Percentiles rank a stretch among this genome's conserved stretches.
phyloP scores from a whole-genome alignment of 208 protist species.

The Lotmaria passim region DNA sequence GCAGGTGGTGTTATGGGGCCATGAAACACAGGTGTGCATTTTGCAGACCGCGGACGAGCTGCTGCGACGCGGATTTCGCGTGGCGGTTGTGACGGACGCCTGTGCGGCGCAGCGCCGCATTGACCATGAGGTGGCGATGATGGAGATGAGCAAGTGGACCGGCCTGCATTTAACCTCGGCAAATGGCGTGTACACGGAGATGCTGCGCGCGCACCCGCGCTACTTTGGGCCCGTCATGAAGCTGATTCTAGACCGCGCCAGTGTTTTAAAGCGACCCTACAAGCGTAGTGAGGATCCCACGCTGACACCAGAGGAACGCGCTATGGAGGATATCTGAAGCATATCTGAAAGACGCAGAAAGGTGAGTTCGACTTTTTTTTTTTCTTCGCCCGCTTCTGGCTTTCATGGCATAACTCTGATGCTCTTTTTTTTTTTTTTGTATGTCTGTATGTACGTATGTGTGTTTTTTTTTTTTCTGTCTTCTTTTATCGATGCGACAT shows the following conservation, averaged over 20 bases:
- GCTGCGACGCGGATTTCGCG: constrained; percentile 50
- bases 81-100: constrained; percentile 57
- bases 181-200: constrained; percentile 28
- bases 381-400: not conserved
- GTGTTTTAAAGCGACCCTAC: constrained; percentile 23
- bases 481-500: no score
- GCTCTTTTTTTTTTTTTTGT: no score
- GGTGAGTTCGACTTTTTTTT: constrained; percentile 4
- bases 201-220: constrained; percentile 26
- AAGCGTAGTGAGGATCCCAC: constrained; percentile 17
- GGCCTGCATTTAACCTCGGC: constrained; percentile 41
- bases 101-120: constrained; percentile 46
- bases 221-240: constrained; percentile 26
- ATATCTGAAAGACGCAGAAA: not conserved
- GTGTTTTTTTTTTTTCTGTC: no score
- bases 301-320: constrained; percentile 12
- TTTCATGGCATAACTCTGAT: no score
- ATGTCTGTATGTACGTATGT: no score
- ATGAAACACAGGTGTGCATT: constrained; percentile 80
- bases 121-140: constrained; percentile 48
- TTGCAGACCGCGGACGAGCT: constrained; percentile 72
- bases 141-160: constrained; percentile 51
- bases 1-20: constrained; percentile 76
- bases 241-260: constrained; percentile 8
- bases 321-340: not conserved